phyloP scores from a whole-genome alignment of 1,284 basidiomycete species.

The Malassezia obtusa region DNA sequence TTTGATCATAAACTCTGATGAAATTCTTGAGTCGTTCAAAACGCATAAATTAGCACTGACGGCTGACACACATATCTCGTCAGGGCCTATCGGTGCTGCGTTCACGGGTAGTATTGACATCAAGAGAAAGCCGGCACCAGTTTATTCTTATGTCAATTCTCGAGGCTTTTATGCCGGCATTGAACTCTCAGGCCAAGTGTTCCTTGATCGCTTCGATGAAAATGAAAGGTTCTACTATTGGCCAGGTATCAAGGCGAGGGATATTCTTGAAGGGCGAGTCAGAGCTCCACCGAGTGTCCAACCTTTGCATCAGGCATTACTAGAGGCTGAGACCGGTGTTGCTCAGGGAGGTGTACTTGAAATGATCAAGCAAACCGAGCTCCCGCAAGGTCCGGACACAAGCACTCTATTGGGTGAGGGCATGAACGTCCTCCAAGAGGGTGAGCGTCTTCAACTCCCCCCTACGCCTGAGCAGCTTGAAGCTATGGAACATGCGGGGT shows the following conservation, averaged over 20 bases:
- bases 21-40: slow-evolving; percentile 52
- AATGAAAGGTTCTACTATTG: slow-evolving; percentile 45
- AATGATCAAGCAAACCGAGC: slow-evolving; percentile 4
- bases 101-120: slow-evolving; percentile 51
- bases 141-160: slow-evolving; percentile 46
- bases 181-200: slow-evolving; percentile 39
- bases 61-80: slow-evolving; percentile 52
- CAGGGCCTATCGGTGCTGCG: slow-evolving; percentile 53
- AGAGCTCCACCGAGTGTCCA: slow-evolving; percentile 50
- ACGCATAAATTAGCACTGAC: slow-evolving; percentile 54
- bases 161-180: slow-evolving; percentile 46
- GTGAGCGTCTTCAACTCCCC: slow-evolving; percentile 36
- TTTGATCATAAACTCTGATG: slow-evolving; percentile 51
- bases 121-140: slow-evolving; percentile 40
- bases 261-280: slow-evolving; percentile 38
- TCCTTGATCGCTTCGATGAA: slow-evolving; percentile 39
- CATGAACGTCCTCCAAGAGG: slow-evolving; percentile 26
- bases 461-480: slow-evolving; percentile 44
- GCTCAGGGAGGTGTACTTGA: slow-evolving; percentile 50
- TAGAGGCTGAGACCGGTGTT: slow-evolving; percentile 53
- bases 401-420: not conserved
- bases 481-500: slow-evolving; percentile 38
- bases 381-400: slow-evolving; percentile 13
- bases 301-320: slow-evolving; percentile 50
- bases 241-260: slow-evolving; percentile 36